A percentile compares a stretch with the other conserved stretches of the same genome.
Conservation (phyloP, 1,284 basidiomycete genomes). For the Phaffia rhodozyma region DNA sequence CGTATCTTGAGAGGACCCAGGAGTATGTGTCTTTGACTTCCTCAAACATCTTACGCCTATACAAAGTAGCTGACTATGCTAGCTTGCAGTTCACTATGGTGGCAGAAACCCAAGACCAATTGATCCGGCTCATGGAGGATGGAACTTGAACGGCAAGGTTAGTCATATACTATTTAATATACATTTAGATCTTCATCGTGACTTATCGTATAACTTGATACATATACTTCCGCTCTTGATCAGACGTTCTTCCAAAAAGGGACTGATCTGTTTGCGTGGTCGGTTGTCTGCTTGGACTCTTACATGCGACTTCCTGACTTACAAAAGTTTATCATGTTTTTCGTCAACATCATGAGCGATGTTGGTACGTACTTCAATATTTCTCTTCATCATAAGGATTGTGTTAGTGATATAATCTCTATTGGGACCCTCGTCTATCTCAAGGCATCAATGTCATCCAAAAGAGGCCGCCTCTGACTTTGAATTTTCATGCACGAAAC, state of each 20-base stretch:
- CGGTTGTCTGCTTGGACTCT: conserved; percentile 7
- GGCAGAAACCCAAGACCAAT: not conserved
- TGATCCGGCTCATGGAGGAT: conserved; percentile 12
- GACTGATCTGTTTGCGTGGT: not conserved
- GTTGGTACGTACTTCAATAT: not conserved
- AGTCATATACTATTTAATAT: too few relatives aligned
- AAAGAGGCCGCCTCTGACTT: conserved; percentile 1
- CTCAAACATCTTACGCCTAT: conserved; percentile 24
- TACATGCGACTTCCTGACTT: not conserved
- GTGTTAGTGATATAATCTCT: not conserved
- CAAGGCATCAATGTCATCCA: conserved; percentile 2
- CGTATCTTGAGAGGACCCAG: not conserved
- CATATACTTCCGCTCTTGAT: not conserved
- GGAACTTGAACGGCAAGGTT: conserved; percentile 23
- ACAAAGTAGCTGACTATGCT: conserved; percentile 22
- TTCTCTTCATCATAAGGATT: conserved; percentile 5
- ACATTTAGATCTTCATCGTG: too few relatives aligned
- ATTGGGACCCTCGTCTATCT: not conserved
- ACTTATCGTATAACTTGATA: too few relatives aligned
- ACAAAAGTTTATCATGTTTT: not conserved
- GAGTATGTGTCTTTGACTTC: not conserved
- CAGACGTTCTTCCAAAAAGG: conserved; percentile 8
- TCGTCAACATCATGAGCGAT: conserved; percentile 19
- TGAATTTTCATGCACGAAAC: not conserved
- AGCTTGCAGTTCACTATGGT: not conserved